Base-by-base conservation (phyloP, 2,329 filamentous ascomycete species). In the Kalmusia sp. region DNA sequence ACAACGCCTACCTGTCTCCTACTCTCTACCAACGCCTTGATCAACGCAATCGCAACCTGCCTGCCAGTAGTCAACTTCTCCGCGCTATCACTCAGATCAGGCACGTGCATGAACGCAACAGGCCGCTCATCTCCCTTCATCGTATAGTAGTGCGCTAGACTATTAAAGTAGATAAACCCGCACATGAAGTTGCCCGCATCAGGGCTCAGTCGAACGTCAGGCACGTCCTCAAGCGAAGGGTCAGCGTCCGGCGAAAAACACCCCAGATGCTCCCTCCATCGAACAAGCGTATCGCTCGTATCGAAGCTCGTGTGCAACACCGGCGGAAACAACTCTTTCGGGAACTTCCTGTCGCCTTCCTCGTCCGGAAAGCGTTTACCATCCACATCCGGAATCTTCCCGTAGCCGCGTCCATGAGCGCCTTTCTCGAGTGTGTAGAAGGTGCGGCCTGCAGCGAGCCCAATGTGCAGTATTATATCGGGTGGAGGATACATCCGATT, bases 151-250 rank as follows among this genome's bases (percentile, higher is more conserved):
- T 69, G 64, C 28, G 69, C 70, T 7, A 75, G 51, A 8, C 65
- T 67, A 35, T 70, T 71, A 24, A 65, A 73, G 55, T 75, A 74
- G 4, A 71, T 71, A 46, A 75, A 74, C 0, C 70, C 72, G 14
- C 72, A 75, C 50, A 75, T 27, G 43, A 73, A 74, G 25, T 74
- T 74, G 3, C 72, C 70, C 1, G 72, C 67, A 49, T 75, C 69
- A 2, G 57, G 58, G 11, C 63, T 68, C 1, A 64, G 46, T 1
- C 69, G 57, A 5, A 74, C 67, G 55, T 73, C 70, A 0, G 68
- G 56, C 9, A 14, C 12, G 12, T 7, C 33, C 6, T 30, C 49
- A 3, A 17, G 17, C 11, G 14, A 28, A 2, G 27, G 25, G 11
- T 19, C 39, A 30, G 33, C 30, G 19, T 56, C 38, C 0, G 46